Base-by-base conservation (phyloP, 2,329 filamentous ascomycete genomes). In the Leptosphaerulina australis region DNA sequence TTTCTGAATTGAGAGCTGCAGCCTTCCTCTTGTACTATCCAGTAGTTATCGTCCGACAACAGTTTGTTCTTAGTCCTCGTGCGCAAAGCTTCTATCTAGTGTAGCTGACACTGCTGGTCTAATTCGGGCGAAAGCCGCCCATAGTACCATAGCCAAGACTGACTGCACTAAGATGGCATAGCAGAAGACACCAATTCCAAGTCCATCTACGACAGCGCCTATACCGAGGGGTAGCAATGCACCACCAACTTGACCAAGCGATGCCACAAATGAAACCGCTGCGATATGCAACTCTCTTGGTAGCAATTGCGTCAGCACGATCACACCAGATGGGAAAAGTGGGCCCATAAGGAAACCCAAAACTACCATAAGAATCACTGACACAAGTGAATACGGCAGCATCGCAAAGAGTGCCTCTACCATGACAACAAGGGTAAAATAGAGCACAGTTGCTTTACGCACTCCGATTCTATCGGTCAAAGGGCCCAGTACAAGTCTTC, bases 241-340 rank as follows among this genome's bases (percentile, higher is more conserved):
- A 4, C 71, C 76, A 2, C 77, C 77, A 7, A 78, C 58, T 53
- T 79, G 75, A 1, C 77, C 77, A 1, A 79, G 50, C 3, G 74
- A 71, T 2, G 75, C 72, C 1, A 76, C 76, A 22, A 78, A 76
- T 0, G 75, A 75, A 4, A 80, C 75, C 2, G 73, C 76, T 2
- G 60, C 62, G 11, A 79, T 69, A 28, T 78, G 76, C 2, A 77
- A 29, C n/a, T 74, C 65, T 10, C 52, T 56, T 8, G 75, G 75
- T 4, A 78, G 54, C 14, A 74, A 54, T 2, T 64, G 55, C 1
- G 73, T 71, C 15, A 77, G 33, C 7, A 74, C 63, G 3, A 76
- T 67, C 12, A 78, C 65, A 1, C 71, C 75, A 5, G 74, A 76
- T 1, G 76, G 74, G 35, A 76, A 78, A 11, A 77, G 41, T 0